Evolutionary conservation across 352 stramenopile genomes (phyloP).

Genomic region (Halophytophthora batemanensis): DNA sequence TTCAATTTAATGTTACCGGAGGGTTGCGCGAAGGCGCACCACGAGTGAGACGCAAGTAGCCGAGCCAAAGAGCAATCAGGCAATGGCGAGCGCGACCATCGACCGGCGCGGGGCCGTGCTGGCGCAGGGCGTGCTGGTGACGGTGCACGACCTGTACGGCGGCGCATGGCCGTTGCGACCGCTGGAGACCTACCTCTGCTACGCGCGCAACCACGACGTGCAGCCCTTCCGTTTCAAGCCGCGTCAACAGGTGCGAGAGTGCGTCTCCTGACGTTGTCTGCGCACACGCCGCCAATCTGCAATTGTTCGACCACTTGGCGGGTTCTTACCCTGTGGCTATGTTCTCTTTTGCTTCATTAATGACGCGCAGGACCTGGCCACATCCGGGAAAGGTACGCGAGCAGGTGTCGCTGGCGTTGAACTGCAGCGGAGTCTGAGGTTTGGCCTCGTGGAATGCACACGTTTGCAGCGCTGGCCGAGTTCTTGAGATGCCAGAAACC

Average conservation of each 20-base stretch:
- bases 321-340: not conserved
- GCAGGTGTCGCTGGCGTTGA: not conserved
- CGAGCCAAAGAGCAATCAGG: not conserved
- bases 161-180: constrained; percentile 34
- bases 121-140: constrained; percentile 53
- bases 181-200: constrained; percentile 45
- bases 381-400: constrained; percentile 35
- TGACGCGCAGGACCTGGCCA: constrained; percentile 27
- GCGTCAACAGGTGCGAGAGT: constrained; percentile 30
- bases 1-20: too few relatives aligned
- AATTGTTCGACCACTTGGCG: not conserved
- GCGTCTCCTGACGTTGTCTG: not conserved
- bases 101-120: constrained; percentile 40
- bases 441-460: constrained; percentile 1
- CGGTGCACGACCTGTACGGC: constrained; percentile 66
- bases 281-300: not conserved
- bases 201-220: constrained; percentile 34
- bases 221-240: constrained; percentile 51
- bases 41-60: too few relatives aligned
- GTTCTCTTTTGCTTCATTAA: too few relatives aligned
- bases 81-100: constrained; percentile 46
- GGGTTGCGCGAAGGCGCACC: too few relatives aligned
- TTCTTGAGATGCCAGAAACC: constrained; percentile 62
- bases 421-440: not conserved
- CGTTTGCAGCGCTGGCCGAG: constrained; percentile 32